A percentile compares a stretch with the other conserved stretches of the same genome.
Conservation (phyloP, 306 rosid species). For the Abrus pulchellus region DNA sequence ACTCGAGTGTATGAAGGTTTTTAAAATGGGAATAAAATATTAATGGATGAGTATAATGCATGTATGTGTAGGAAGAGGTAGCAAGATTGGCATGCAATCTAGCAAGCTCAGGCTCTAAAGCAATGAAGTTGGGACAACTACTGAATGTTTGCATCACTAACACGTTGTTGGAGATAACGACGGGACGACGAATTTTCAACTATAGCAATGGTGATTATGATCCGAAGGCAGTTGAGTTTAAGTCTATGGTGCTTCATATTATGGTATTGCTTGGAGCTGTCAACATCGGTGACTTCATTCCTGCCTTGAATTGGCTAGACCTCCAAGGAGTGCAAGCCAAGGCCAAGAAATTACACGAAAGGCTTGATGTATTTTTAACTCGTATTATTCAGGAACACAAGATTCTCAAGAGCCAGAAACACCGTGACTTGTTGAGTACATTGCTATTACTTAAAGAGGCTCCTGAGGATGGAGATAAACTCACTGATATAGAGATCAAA, state of each 20-base stretch:
- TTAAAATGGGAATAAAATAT: too few relatives aligned
- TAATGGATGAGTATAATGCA: neutral
- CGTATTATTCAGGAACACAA: slow-evolving; percentile 70
- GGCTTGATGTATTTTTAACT: slow-evolving; percentile 67
- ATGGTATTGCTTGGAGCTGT: slow-evolving; percentile 79
- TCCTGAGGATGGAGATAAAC: slow-evolving; percentile 50
- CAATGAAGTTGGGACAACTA: slow-evolving; percentile 62
- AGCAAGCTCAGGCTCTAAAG: slow-evolving; percentile 52
- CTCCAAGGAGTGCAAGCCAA: slow-evolving; percentile 67
- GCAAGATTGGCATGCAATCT: slow-evolving; percentile 57
- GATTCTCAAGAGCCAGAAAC: slow-evolving; percentile 24
- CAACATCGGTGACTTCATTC: slow-evolving; percentile 77
- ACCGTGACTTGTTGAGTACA: slow-evolving; percentile 59
- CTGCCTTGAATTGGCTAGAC: slow-evolving; percentile 71
- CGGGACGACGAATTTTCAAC: slow-evolving; percentile 71
- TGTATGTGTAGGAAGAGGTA: slow-evolving; percentile 70
- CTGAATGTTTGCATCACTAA: slow-evolving; percentile 76
- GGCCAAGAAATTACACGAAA: slow-evolving; percentile 74
- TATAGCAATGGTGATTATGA: slow-evolving; percentile 60
- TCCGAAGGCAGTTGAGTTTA: slow-evolving; percentile 70
- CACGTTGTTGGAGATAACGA: slow-evolving; percentile 68
- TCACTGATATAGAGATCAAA: neutral
- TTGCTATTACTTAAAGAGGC: slow-evolving; percentile 57
- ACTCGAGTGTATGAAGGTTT: neutral
- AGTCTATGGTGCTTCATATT: slow-evolving; percentile 75